These are phyloP conservation scores for Chimonanthus salicifolius DNA, from an alignment of 164 flowering plant genomes.

Conservation along the genomic window DNA sequence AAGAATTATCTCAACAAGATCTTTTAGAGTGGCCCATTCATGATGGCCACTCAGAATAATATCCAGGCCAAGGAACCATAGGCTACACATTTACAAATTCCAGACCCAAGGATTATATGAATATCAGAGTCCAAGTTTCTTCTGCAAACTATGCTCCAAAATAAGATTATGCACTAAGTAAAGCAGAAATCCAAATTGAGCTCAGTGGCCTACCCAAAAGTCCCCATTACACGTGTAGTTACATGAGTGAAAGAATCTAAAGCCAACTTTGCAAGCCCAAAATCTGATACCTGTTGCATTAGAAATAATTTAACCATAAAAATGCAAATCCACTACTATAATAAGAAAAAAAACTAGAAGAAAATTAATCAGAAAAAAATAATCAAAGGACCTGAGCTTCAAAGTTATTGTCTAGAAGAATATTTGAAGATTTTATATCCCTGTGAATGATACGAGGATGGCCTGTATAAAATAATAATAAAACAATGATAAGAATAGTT, in stretches of 20 bases:
- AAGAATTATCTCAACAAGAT: not conserved
- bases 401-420: constrained; percentile 72
- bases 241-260: constrained; percentile 71
- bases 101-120: not conserved
- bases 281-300: constrained; percentile 73
- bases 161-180: not conserved
- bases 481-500: not conserved
- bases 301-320: not conserved
- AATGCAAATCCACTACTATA: not conserved
- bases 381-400: constrained; percentile 62
- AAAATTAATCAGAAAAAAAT: not conserved
- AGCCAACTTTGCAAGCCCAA: constrained; percentile 87
- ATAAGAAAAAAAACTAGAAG: not conserved
- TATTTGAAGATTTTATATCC: constrained; percentile 91
- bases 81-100: not conserved
- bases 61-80: no score
- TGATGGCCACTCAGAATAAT: not conserved
- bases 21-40: not conserved
- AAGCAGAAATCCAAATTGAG: not conserved
- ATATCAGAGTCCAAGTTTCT: not conserved
- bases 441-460: constrained; percentile 90
- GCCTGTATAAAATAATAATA: constrained; percentile 33
- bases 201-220: constrained; percentile 63
- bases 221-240: constrained; percentile 91
- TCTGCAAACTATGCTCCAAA: not conserved